phyloP scores from a whole-genome alignment of 1,284 basidiomycete species.

The Porogramme epimiltina region DNA sequence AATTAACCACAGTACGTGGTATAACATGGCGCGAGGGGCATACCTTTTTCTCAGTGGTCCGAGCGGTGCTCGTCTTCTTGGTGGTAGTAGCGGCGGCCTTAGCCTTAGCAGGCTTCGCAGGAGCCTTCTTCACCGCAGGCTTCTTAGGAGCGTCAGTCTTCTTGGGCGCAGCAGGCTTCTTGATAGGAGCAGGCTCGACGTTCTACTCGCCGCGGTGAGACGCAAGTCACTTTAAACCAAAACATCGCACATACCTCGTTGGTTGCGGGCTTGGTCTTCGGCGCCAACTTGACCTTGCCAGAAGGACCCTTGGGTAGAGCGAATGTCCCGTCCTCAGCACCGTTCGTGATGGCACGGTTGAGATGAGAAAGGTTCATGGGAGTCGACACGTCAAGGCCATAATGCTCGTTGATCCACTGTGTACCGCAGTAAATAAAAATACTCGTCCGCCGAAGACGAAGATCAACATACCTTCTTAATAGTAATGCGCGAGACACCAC shows the following conservation, averaged over 20 bases:
- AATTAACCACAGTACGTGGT: neutral
- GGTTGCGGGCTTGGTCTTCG: constrained; percentile 49
- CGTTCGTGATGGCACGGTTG: constrained; percentile 77
- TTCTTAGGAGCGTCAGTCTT: constrained; percentile 19
- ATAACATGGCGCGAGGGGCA: neutral
- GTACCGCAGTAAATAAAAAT: constrained; percentile 45
- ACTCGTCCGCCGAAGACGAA: constrained; percentile 4
- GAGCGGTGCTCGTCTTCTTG: constrained; percentile 38
- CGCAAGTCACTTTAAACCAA: neutral
- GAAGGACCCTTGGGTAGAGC: constrained; percentile 80
- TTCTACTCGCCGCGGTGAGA: constrained; percentile 7
- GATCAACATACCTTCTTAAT: constrained; percentile 77
- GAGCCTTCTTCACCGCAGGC: constrained; percentile 27
- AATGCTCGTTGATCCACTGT: constrained; percentile 77
- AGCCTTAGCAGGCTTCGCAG: constrained; percentile 27
- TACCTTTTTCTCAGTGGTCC: constrained; percentile 36
- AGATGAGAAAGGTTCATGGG: constrained; percentile 76
- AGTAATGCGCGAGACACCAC: constrained; percentile 85
- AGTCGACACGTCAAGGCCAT: constrained; percentile 76
- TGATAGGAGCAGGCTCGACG: constrained; percentile 15
- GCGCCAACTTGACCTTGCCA: constrained; percentile 45
- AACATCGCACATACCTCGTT: constrained; percentile 54
- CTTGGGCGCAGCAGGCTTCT: constrained; percentile 24
- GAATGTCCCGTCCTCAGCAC: constrained; percentile 80
- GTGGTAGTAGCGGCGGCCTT: constrained; percentile 24